phyloP scores from a whole-genome alignment of 805 yeast species.

The Suhomyces sp. region DNA sequence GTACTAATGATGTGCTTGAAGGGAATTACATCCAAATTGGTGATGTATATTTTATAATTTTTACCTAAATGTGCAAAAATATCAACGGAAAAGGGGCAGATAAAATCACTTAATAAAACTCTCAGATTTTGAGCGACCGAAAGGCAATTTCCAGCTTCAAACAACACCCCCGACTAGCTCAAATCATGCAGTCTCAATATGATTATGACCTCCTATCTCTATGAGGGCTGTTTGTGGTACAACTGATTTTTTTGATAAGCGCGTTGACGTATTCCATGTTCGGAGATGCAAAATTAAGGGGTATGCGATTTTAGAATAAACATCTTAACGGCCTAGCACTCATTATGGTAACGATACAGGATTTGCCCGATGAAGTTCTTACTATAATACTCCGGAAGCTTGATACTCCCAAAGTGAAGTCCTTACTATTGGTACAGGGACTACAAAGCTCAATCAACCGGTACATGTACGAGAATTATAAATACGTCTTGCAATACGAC shows the following conservation, averaged over 20 bases:
- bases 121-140: neutral
- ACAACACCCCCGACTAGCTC: neutral
- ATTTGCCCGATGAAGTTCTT: slow-evolving; percentile 10
- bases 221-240: neutral
- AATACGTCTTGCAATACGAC: slow-evolving; percentile 4
- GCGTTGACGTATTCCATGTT: neutral
- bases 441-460: slow-evolving; percentile 3
- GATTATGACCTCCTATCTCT: neutral
- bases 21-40: neutral
- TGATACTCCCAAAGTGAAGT: slow-evolving; percentile 3
- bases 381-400: neutral
- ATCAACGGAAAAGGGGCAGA: neutral
- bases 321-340: neutral
- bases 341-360: neutral
- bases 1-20: neutral
- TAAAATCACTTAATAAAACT: neutral
- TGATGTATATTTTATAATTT: neutral
- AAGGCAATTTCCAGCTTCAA: neutral
- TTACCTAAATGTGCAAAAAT: neutral
- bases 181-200: neutral
- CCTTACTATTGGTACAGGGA: slow-evolving; percentile 2
- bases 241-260: slow-evolving; percentile 1
- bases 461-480: slow-evolving; percentile 7
- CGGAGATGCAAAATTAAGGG: neutral
- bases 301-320: neutral